Evolutionary conservation across 2,329 filamentous ascomycete species (phyloP).

Genomic region (Pseudogymnoascus sp.): DNA sequence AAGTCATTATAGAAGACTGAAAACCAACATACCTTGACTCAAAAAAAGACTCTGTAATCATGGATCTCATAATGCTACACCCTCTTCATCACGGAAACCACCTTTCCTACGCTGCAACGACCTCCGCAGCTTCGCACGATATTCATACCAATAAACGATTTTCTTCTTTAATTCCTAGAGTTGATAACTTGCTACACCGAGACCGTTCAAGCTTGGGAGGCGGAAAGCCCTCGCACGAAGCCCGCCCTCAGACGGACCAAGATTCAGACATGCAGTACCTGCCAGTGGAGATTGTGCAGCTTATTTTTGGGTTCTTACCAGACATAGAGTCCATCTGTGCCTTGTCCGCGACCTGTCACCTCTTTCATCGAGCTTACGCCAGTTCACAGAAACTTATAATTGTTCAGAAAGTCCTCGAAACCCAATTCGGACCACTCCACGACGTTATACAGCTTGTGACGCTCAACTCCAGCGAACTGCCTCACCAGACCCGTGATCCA

Average conservation of each 20-base stretch:
- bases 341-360: conserved; percentile 1
- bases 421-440: conserved; percentile 8
- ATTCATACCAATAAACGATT: conserved; percentile 8
- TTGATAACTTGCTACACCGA: conserved; percentile 3
- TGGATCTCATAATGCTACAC: conserved; percentile 3
- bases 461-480: neutral
- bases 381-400: conserved; percentile 9
- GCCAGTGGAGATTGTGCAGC: conserved; percentile 8
- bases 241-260: neutral
- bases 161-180: neutral
- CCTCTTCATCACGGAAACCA: neutral
- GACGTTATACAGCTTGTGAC: conserved; percentile 10
- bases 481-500: neutral
- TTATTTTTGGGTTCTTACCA: conserved; percentile 4
- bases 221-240: neutral
- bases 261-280: conserved; percentile 8
- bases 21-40: conserved; percentile 3
- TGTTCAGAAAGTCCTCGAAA: neutral
- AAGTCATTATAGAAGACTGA: neutral
- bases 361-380: neutral
- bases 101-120: neutral
- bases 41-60: neutral
- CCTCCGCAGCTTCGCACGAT: conserved; percentile 6
- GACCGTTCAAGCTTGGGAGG: neutral
- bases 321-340: neutral